Base-by-base conservation (phyloP, 306 rosid genomes). In the Benincasa hispida region DNA sequence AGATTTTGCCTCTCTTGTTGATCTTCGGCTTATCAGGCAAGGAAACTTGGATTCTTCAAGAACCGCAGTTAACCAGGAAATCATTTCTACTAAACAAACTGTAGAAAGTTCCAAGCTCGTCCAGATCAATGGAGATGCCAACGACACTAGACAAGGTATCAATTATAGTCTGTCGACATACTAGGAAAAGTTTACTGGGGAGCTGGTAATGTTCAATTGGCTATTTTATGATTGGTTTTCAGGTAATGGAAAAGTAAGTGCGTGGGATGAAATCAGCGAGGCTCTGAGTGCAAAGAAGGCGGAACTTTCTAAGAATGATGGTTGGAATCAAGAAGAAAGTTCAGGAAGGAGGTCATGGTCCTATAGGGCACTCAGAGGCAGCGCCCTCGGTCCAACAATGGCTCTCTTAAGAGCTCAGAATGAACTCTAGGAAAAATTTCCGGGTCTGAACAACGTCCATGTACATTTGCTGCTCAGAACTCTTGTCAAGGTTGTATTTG, bases 381-480 rank as follows among this genome's bases (percentile, higher is more conserved):
- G 98, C 35, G 96, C 98, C 30, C 80, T 95, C 76, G 98, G 97
- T 84, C 99, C 95, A 41, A 87, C 90, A 56, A 84, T 95, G 91
- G 91, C 91, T 58, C 57, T 63, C 74, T 83, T 90, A 83, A 85
- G 97, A 81, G 83, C 88, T 6, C 90, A 90, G 74, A 89, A 87
- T 37, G 96, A 79, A 76, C 84, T 89, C 17, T 80, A 81, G 82
- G 82, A 75, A 84, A 74, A 75, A 66, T 55, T 72, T 76, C 69
- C 66, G 59, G 70, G 42, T 30, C 63, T 41, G 41, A 81, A 63
- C 54, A 51, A 79, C 32, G 12, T 45, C 41, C 55, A 30, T 80
- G 58, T 60, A 55, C 7, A 32, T 53, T 74, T 34, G 65, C 32
- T 35, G 66, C 66, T 13, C n/a, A 18, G 28, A 28, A 12, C 11